These are phyloP conservation scores for Exophiala phaeomuriformis DNA, from an alignment of 2,329 filamentous ascomycete species.

Conservation along the genomic window DNA sequence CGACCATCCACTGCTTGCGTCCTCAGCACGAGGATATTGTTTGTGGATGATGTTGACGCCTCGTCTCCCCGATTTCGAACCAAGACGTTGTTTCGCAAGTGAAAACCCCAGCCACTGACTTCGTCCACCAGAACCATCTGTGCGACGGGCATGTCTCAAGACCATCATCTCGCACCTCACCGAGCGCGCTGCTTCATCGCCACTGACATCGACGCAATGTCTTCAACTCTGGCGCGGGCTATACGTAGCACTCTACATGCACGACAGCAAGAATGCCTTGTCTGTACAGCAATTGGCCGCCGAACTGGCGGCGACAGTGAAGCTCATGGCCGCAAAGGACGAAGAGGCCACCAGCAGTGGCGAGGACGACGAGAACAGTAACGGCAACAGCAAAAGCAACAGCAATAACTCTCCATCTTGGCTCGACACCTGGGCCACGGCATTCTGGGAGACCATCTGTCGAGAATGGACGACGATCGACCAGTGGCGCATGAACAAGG, in stretches of 20 bases:
- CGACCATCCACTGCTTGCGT: background rate
- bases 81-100: background rate
- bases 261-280: conserved; percentile 25
- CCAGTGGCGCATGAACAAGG: conserved; percentile 82
- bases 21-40: background rate
- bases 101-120: background rate
- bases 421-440: conserved; percentile 30
- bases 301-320: conserved; percentile 19
- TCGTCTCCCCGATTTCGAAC: too few relatives aligned
- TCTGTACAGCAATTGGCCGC: conserved; percentile 24
- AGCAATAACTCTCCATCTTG: conserved; percentile 2
- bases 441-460: conserved; percentile 65
- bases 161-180: conserved; percentile 19
- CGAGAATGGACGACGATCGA: conserved; percentile 65
- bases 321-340: conserved; percentile 15
- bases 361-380: background rate
- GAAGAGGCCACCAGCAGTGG: background rate
- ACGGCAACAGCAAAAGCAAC: too few relatives aligned
- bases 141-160: conserved; percentile 20
- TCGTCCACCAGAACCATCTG: conserved; percentile 12
- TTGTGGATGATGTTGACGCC: background rate
- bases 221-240: conserved; percentile 27
- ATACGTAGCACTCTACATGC: conserved; percentile 27
- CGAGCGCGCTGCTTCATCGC: conserved; percentile 10
- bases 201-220: conserved; percentile 20